Conservation (phyloP, 2,329 filamentous ascomycete genomes). For the Pyricularia pennisetigena region DNA sequence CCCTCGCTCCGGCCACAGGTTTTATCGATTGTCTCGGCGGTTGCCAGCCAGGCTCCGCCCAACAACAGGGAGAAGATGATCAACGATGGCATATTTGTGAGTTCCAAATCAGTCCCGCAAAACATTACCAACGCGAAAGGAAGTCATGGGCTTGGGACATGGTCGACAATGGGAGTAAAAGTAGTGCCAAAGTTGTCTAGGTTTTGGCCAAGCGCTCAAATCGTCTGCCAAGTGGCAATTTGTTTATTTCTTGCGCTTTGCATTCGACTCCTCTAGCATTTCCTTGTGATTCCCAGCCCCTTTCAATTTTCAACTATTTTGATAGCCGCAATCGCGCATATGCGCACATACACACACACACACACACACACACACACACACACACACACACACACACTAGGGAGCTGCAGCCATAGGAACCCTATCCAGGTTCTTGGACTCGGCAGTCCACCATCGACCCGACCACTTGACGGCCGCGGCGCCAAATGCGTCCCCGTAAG, state of each 20-base stretch:
- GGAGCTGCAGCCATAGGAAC: background rate
- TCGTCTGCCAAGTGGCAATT: background rate
- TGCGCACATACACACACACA: background rate
- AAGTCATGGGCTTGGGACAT: background rate
- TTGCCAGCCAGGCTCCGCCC: background rate
- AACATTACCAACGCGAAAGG: background rate
- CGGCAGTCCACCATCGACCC: background rate
- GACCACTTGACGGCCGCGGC: background rate
- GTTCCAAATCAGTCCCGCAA: background rate
- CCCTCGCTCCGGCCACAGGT: background rate
- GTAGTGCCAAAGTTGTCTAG: background rate
- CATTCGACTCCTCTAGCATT: background rate
- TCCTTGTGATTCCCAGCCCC: background rate
- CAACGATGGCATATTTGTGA: background rate
- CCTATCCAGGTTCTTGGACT: background rate
- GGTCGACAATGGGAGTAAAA: background rate
- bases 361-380: background rate
- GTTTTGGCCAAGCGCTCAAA: background rate
- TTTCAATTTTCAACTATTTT: background rate
- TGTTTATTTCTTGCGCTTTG: too few species aligned
- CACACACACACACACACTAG: background rate
- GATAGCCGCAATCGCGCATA: background rate
- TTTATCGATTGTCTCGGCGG: background rate
- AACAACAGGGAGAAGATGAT: background rate
- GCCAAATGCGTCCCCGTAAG: constrained; percentile 3